phyloP scores from a whole-genome alignment of 148 eudicot genomes.

The Euryodendron excelsum region DNA sequence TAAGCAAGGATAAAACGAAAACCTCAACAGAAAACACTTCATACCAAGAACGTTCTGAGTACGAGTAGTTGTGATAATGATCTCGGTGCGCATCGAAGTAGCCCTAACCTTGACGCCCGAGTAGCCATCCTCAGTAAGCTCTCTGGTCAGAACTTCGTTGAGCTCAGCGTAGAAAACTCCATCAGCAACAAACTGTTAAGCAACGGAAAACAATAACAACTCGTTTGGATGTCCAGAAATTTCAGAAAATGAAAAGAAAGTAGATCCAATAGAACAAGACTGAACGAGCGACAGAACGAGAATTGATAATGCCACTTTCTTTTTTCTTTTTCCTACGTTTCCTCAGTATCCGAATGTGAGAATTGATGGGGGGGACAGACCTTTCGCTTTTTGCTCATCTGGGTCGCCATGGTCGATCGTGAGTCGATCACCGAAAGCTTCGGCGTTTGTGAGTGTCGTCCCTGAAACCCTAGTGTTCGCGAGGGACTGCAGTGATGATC shows the following conservation, averaged over 20 bases:
- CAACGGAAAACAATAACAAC: background rate
- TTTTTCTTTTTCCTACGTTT: background rate
- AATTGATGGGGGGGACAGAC: background rate
- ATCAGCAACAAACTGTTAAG: slow-evolving; percentile 30
- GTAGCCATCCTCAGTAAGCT: slow-evolving; percentile 39
- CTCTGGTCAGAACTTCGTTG: slow-evolving; percentile 34
- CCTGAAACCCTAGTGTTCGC: background rate
- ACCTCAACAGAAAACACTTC: background rate
- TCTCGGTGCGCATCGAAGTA: slow-evolving; percentile 52
- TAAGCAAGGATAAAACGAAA: background rate
- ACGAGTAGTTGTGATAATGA: slow-evolving; percentile 55
- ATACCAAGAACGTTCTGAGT: slow-evolving; percentile 58
- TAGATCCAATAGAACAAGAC: background rate
- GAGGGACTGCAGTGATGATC: background rate
- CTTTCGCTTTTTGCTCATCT: slow-evolving; percentile 38
- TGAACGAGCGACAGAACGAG: no score
- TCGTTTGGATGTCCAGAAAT: background rate
- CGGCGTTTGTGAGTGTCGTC: background rate
- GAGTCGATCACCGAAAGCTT: background rate
- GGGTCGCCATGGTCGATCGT: slow-evolving; percentile 24
- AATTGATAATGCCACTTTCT: background rate
- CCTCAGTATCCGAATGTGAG: background rate
- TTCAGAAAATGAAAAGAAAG: background rate
- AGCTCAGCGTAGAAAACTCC: slow-evolving; percentile 36
- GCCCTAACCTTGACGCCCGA: slow-evolving; percentile 37